These are phyloP conservation scores for Antrodiella citrinella DNA, from an alignment of 768 basidiomycete species.

Conservation along the genomic window DNA sequence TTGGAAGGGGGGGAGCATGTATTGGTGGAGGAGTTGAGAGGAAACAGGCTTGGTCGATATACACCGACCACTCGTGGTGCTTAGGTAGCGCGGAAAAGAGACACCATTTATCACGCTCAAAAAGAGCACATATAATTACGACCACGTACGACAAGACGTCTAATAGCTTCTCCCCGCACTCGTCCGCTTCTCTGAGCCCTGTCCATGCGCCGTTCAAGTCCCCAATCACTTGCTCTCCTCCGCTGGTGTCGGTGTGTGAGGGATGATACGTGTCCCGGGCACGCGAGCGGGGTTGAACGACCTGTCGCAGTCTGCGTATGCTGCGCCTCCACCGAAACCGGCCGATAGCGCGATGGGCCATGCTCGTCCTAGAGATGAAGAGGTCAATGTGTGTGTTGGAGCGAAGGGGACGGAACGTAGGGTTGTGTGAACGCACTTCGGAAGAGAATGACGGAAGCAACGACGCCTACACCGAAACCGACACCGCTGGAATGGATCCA, in stretches of 20 bases:
- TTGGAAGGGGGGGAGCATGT: no score
- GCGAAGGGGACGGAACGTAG: slow-evolving; percentile 4
- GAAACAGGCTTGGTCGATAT: no score
- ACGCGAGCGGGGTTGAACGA: slow-evolving; percentile 88
- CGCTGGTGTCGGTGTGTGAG: slow-evolving; percentile 9
- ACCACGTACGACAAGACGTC: no score
- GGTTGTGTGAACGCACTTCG: slow-evolving; percentile 52
- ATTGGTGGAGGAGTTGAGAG: no score
- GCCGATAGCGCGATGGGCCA: slow-evolving; percentile 86
- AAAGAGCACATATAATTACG: no score
- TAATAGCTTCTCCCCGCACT: no score
- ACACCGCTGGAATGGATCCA: slow-evolving; percentile 71
- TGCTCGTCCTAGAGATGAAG: slow-evolving; percentile 57
- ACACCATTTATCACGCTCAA: no score
- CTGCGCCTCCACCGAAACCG: slow-evolving; percentile 81
- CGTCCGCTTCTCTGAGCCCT: no score
- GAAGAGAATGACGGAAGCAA: slow-evolving; percentile 87
- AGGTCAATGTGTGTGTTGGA: background rate
- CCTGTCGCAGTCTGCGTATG: slow-evolving; percentile 89
- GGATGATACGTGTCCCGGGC: slow-evolving; percentile 73
- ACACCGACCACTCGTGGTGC: no score
- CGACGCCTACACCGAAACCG: slow-evolving; percentile 83
- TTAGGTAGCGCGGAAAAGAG: no score
- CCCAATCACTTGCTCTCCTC: background rate
- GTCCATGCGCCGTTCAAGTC: no score